Evolutionary conservation across 768 basidiomycete genomes (phyloP).

Genomic region (Coprinopsis sp.): DNA sequence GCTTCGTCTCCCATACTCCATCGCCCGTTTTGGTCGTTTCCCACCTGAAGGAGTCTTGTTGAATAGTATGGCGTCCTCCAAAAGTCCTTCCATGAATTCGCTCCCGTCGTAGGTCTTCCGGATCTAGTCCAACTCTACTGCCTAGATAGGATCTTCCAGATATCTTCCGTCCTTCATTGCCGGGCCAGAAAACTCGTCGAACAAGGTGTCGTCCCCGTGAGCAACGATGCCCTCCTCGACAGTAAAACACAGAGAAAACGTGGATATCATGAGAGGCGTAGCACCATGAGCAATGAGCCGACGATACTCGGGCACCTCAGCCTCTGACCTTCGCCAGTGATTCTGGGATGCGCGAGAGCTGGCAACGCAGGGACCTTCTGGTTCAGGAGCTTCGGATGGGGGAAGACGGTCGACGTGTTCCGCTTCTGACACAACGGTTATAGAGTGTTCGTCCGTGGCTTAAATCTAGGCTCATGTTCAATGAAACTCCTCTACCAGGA

Average conservation of each 20-base stretch:
- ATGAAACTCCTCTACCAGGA: background rate
- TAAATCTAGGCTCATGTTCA: background rate
- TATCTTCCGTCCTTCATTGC: constrained; percentile 29
- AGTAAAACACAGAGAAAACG: constrained; percentile 29
- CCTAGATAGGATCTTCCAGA: constrained; percentile 39
- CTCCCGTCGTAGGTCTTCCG: constrained; percentile 33
- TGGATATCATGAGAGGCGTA: constrained; percentile 34
- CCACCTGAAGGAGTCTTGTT: constrained; percentile 17
- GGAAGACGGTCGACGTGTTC: constrained; percentile 21
- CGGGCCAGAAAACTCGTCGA: constrained; percentile 29
- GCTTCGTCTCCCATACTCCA: constrained; percentile 28
- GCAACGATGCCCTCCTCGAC: constrained; percentile 29
- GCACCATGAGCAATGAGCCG: constrained; percentile 28
- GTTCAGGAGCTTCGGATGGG: no score
- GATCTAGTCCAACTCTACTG: constrained; percentile 28
- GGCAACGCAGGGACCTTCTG: no score
- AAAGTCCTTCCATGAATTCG: constrained; percentile 26
- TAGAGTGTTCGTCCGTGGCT: background rate
- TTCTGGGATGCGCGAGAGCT: constrained; percentile 25
- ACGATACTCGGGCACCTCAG: constrained; percentile 21
- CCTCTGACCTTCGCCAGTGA: constrained; percentile 1
- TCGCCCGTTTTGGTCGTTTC: constrained; percentile 25
- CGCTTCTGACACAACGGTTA: constrained; percentile 15
- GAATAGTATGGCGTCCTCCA: constrained; percentile 31
- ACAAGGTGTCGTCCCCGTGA: constrained; percentile 27